Base-by-base conservation (phyloP, 2,329 filamentous ascomycete species). In the Lojkania enalia region DNA sequence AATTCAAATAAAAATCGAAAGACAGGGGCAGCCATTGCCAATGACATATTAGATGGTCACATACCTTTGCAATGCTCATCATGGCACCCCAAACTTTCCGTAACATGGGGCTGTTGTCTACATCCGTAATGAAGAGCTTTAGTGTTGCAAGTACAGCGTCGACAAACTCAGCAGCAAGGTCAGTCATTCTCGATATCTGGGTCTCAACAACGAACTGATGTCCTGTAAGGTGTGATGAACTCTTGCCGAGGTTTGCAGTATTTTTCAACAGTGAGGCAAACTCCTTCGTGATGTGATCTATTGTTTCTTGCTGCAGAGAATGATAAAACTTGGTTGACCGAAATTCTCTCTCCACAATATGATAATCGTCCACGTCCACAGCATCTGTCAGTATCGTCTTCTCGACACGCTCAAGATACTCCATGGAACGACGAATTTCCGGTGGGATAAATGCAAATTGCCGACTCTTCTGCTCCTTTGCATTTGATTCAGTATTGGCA, bases 41-140 rank as follows among this genome's bases (percentile, higher is more conserved):
- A 7, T 6, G 30, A 33, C 9, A 15, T 11, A 16, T 11, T 33
- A 33, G 30, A 33, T 7, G 23, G n/a, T n/a, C 23, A 27, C 30
- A 11, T 11, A 48, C 27, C 16, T 23, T 35, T 3, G 20, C 15
- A 7, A 66, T 49, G n/a, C 48, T 58, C 2, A 32, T 38, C 49
- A 65, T 46, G 7, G 58, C 58, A 7, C 56, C 57, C 58, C 61
- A 66, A 1, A 58, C 16, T 44, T 66, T 66, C 25, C 56, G 51
- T 12, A 66, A 39, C 21, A 61, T 45, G 0, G 40, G 40, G 33
- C 41, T 52, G 13, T 56, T 46, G 14, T 64, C 50, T 1, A 56
- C 35, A 15, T 64, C 49, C 2, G 33, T 27, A 7, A 64, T 54
- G 20, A 65, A 68, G 0, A 67, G 52, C 20, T 36, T 33, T 2